These are phyloP conservation scores for Rhizophora apiculata DNA, from an alignment of 345 rosid genomes.

Conservation along the genomic window DNA sequence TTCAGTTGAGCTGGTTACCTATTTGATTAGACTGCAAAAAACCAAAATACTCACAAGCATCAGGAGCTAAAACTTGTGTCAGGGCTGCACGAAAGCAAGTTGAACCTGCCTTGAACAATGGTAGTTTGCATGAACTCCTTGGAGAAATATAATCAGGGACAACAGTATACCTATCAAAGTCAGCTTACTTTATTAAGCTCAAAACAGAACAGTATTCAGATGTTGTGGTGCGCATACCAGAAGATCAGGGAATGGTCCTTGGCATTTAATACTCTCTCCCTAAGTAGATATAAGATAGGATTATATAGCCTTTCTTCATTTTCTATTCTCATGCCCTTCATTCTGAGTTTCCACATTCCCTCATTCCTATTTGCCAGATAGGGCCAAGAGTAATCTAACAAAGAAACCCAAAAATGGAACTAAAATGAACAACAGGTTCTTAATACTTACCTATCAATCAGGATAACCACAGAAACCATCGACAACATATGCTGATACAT, in stretches of 20 bases:
- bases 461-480: constrained; percentile 58
- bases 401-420: neutral
- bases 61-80: neutral
- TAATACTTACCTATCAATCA: constrained; percentile 62
- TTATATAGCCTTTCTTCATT: too few relatives aligned
- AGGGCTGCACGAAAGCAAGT: too few relatives aligned
- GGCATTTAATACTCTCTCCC: too few relatives aligned
- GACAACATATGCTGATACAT: constrained; percentile 64
- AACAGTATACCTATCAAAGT: constrained; percentile 46
- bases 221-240: neutral
- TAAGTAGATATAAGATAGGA: too few relatives aligned
- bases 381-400: neutral
- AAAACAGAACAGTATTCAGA: neutral
- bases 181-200: neutral
- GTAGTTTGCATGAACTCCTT: constrained; percentile 78
- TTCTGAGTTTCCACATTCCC: neutral
- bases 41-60: neutral
- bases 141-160: constrained; percentile 63
- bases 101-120: constrained; percentile 49
- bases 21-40: constrained; percentile 50
- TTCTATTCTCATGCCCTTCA: too few relatives aligned
- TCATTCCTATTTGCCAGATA: neutral
- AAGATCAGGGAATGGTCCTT: too few relatives aligned
- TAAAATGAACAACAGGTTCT: neutral
- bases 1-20: constrained; percentile 65